A percentile compares a stretch with the other conserved stretches of the same genome.
phyloP scores from a whole-genome alignment of 768 basidiomycete species.

The Macrolepiota dolichaula region DNA sequence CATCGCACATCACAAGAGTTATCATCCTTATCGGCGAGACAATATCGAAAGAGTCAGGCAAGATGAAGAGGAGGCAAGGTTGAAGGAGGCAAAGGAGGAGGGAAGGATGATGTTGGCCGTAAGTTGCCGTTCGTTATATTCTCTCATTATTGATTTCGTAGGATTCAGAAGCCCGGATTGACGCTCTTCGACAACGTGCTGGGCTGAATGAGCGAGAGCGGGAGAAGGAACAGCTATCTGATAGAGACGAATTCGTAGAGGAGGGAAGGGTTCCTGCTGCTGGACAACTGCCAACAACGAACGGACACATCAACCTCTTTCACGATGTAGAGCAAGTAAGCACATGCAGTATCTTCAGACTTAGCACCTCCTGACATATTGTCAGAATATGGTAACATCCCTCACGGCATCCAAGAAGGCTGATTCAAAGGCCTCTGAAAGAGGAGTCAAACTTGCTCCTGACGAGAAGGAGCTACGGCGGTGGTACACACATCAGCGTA shows the following conservation, averaged over 20 bases:
- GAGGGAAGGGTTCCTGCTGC: slow-evolving; percentile 17
- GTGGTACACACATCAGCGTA: slow-evolving; percentile 58
- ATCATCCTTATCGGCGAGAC: slow-evolving; percentile 82
- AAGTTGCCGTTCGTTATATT: slow-evolving; percentile 22
- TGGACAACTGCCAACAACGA: slow-evolving; percentile 41
- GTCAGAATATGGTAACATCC: slow-evolving; percentile 39
- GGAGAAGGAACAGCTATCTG: slow-evolving; percentile 35
- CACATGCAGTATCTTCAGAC: background rate
- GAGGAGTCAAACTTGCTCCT: slow-evolving; percentile 72
- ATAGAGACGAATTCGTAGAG: slow-evolving; percentile 33
- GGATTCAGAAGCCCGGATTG: slow-evolving; percentile 82
- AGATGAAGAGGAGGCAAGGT: slow-evolving; percentile 78
- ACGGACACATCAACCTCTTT: slow-evolving; percentile 81
- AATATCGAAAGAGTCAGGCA: slow-evolving; percentile 78
- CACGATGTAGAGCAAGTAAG: slow-evolving; percentile 75
- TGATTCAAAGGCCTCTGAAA: slow-evolving; percentile 56
- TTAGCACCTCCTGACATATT: background rate
- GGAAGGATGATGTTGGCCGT: slow-evolving; percentile 72
- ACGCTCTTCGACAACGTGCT: slow-evolving; percentile 58
- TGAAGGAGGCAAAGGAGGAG: slow-evolving; percentile 65
- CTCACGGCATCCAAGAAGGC: slow-evolving; percentile 43
- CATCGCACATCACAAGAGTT: slow-evolving; percentile 90
- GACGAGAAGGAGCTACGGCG: slow-evolving; percentile 74
- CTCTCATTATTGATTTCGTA: slow-evolving; percentile 24
- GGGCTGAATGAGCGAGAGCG: slow-evolving; percentile 33